A percentile compares a stretch with the other conserved stretches of the same genome.
Conservation (phyloP, 1,139 yeast genomes). For the Blastobotrys illinoisensis region DNA sequence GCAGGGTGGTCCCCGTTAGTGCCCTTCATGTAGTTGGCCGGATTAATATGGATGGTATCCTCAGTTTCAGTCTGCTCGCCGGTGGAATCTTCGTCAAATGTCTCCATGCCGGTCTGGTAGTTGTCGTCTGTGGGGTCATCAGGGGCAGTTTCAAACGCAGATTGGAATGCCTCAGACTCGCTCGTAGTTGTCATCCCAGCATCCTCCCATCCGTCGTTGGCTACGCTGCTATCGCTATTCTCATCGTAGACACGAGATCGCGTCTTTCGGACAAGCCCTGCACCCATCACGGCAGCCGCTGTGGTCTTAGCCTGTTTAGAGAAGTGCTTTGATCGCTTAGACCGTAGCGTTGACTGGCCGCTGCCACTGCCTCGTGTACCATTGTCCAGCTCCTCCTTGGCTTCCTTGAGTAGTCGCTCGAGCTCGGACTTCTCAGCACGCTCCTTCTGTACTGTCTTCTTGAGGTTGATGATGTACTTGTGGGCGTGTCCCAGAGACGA, state of each 20-base stretch:
- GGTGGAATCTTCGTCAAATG: conserved; percentile 27
- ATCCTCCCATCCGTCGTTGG: conserved; percentile 25
- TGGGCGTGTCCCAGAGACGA: conserved; percentile 65
- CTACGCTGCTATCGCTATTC: background rate
- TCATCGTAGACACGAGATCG: conserved; percentile 12
- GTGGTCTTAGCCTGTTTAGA: conserved; percentile 6
- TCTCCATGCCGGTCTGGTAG: conserved; percentile 31
- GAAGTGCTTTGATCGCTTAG: conserved; percentile 18
- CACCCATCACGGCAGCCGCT: conserved; percentile 7
- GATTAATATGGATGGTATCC: conserved; percentile 8
- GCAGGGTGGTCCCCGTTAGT: background rate
- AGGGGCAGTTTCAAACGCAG: conserved; percentile 33
- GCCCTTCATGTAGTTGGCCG: conserved; percentile 1
- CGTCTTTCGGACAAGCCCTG: conserved; percentile 6
- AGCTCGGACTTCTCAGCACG: conserved; percentile 34
- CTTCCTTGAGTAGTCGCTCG: conserved; percentile 25
- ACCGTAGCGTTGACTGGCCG: conserved; percentile 9
- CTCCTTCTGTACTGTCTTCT: conserved; percentile 30
- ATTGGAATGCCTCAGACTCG: conserved; percentile 28
- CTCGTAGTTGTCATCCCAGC: conserved; percentile 15
- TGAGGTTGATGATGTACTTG: conserved; percentile 32
- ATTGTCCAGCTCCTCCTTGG: conserved; percentile 22
- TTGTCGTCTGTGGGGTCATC: conserved; percentile 33
- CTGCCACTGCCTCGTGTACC: conserved; percentile 1
- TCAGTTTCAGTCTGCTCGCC: conserved; percentile 39